Conservation (phyloP, 306 rosid genomes). For the Dalbergia cultrata region DNA sequence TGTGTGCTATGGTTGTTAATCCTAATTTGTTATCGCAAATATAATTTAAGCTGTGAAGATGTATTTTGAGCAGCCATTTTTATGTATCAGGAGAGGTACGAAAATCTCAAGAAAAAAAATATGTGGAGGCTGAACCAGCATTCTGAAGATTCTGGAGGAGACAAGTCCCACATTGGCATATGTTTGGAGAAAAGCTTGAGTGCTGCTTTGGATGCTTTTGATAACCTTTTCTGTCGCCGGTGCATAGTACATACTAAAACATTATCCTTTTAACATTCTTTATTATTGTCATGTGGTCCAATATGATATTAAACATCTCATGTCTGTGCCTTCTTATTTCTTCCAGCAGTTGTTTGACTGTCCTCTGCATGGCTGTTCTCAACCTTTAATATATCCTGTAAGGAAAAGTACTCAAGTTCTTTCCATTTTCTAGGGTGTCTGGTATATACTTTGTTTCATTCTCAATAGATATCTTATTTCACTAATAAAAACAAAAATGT, state of each 20-base stretch:
- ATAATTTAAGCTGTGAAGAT: slow-evolving; percentile 15
- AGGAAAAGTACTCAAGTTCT: slow-evolving; percentile 47
- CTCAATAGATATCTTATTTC: not conserved
- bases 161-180: slow-evolving; percentile 51
- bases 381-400: slow-evolving; percentile 74
- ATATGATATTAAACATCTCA: slow-evolving; percentile 20
- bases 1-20: slow-evolving; percentile 38
- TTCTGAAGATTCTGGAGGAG: slow-evolving; percentile 48
- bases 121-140: slow-evolving; percentile 41
- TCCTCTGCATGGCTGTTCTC: slow-evolving; percentile 78
- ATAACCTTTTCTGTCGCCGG: slow-evolving; percentile 78
- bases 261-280: slow-evolving; percentile 16
- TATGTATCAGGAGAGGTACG: slow-evolving; percentile 68
- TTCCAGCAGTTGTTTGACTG: slow-evolving; percentile 74
- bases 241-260: slow-evolving; percentile 69
- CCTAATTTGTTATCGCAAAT: slow-evolving; percentile 19
- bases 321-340: slow-evolving; percentile 43
- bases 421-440: not conserved
- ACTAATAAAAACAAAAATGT: not conserved
- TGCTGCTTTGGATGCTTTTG: slow-evolving; percentile 70
- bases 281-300: slow-evolving; percentile 7
- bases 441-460: not conserved
- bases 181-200: slow-evolving; percentile 69
- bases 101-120: slow-evolving; percentile 59
- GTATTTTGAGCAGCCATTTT: slow-evolving; percentile 9